Conservation (phyloP, 805 yeast genomes). For the Starmerella apis region DNA sequence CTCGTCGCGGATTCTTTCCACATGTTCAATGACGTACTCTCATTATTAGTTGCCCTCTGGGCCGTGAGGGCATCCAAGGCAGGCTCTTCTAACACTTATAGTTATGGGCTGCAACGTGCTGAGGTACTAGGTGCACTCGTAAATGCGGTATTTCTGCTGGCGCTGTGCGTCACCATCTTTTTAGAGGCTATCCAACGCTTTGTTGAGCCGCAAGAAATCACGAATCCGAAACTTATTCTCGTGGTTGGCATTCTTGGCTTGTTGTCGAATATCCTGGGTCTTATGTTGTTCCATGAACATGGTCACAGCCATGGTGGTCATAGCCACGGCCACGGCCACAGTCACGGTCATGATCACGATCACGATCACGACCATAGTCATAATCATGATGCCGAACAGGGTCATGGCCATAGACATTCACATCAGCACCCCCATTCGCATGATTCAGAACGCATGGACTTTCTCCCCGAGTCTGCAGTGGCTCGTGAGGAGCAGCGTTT, state of each 20-base stretch:
- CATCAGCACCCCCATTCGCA: slow-evolving; percentile 20
- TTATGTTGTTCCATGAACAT: slow-evolving; percentile 66
- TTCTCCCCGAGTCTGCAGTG: slow-evolving; percentile 22
- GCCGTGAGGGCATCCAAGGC: slow-evolving; percentile 85
- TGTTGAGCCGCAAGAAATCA: slow-evolving; percentile 64
- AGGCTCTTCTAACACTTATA: slow-evolving; percentile 76
- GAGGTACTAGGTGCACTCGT: slow-evolving; percentile 91
- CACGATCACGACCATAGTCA: too few relatives aligned
- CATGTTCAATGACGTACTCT: slow-evolving; percentile 90
- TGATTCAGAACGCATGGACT: slow-evolving; percentile 18
- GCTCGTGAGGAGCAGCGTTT: slow-evolving; percentile 25
- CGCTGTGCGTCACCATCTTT: slow-evolving; percentile 81
- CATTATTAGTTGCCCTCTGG: slow-evolving; percentile 85
- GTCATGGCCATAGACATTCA: too few relatives aligned
- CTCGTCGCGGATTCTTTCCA: slow-evolving; percentile 94
- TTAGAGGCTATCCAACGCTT: slow-evolving; percentile 89
- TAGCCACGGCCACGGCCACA: too few relatives aligned
- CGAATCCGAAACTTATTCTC: slow-evolving; percentile 72
- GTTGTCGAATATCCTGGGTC: slow-evolving; percentile 69
- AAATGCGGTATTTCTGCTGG: slow-evolving; percentile 85
- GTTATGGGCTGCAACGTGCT: slow-evolving; percentile 97
- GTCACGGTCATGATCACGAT: too few relatives aligned
- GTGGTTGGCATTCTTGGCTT: slow-evolving; percentile 78
- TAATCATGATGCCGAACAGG: too few relatives aligned
- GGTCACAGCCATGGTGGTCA: slow-evolving; percentile 43